Evolutionary conservation across 2,329 filamentous ascomycete genomes (phyloP).

Genomic region (Colletotrichum sp.): DNA sequence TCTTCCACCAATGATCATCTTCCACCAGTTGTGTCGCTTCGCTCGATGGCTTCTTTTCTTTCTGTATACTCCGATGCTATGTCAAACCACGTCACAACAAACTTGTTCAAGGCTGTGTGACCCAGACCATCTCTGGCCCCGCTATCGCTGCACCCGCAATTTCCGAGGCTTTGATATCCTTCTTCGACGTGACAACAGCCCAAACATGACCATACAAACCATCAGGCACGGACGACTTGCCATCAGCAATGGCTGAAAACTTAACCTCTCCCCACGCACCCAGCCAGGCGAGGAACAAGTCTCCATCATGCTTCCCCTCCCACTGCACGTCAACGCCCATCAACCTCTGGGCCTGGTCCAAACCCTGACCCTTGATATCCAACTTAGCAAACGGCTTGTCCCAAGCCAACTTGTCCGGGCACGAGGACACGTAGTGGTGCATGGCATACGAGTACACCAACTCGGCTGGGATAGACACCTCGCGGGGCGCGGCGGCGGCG

Average conservation of each 20-base stretch:
- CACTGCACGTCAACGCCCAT: conserved; percentile 9
- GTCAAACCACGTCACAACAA: background rate
- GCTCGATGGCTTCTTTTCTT: background rate
- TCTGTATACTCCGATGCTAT: background rate
- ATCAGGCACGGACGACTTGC: conserved; percentile 30
- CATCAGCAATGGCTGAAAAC: conserved; percentile 31
- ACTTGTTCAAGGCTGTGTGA: background rate
- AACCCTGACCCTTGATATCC: background rate
- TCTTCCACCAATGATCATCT: background rate
- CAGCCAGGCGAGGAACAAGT: conserved; percentile 39
- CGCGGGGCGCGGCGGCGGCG: conserved; percentile 34
- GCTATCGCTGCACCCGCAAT: conserved; percentile 30
- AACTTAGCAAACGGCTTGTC: background rate
- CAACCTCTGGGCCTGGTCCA: background rate
- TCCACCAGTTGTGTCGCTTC: fast-evolving
- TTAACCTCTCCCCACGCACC: conserved; percentile 37
- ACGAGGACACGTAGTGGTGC: conserved; percentile 30
- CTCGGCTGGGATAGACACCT: conserved; percentile 32
- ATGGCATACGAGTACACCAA: conserved; percentile 37
- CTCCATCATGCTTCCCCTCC: conserved; percentile 23
- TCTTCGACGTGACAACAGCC: conserved; percentile 33
- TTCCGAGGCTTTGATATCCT: conserved; percentile 23
- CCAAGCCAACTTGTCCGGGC: conserved; percentile 19
- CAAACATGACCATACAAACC: conserved; percentile 39
- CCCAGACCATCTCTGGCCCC: conserved; percentile 40